A percentile compares a stretch with the other conserved stretches of the same genome.
These are phyloP conservation scores for Parsonsia alboflavescens DNA, from an alignment of 257 asterid genomes.

Conservation along the genomic window DNA sequence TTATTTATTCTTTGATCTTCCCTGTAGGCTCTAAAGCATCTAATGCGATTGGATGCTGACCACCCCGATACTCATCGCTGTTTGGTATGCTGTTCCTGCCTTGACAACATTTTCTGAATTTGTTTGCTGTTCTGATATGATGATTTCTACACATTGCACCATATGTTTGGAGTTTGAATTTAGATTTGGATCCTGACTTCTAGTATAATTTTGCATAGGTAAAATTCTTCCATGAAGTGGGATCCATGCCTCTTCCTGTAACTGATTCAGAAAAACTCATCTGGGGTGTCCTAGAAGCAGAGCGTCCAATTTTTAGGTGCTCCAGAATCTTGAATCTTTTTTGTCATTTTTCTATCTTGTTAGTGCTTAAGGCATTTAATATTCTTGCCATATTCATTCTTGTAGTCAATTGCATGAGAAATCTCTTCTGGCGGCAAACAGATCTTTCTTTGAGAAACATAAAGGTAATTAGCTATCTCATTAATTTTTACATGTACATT, in stretches of 20 bases:
- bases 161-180: conserved; percentile 3
- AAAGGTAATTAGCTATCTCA: conserved; percentile 41
- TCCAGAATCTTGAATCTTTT: conserved; percentile 11
- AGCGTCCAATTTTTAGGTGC: conserved; percentile 70
- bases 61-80: conserved; percentile 79
- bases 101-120: conserved; percentile 5
- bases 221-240: conserved; percentile 73
- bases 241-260: conserved; percentile 61
- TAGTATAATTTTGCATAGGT: conserved; percentile 43
- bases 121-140: neutral
- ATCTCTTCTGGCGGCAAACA: conserved; percentile 76
- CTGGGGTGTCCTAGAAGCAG: conserved; percentile 79
- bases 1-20: conserved; percentile 12
- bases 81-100: conserved; percentile 52
- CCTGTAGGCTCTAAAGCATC: conserved; percentile 79
- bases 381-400: conserved; percentile 1
- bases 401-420: conserved; percentile 75
- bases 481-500: neutral
- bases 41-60: conserved; percentile 67
- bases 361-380: neutral
- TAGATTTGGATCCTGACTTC: conserved; percentile 7
- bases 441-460: conserved; percentile 64
- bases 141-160: neutral
- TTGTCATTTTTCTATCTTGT: conserved; percentile 1
- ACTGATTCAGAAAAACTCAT: conserved; percentile 70